A percentile compares a stretch with the other conserved stretches of the same genome.
These are phyloP conservation scores for Curvularia spicifera DNA, from an alignment of 2,329 filamentous ascomycete genomes.

Conservation along the genomic window DNA sequence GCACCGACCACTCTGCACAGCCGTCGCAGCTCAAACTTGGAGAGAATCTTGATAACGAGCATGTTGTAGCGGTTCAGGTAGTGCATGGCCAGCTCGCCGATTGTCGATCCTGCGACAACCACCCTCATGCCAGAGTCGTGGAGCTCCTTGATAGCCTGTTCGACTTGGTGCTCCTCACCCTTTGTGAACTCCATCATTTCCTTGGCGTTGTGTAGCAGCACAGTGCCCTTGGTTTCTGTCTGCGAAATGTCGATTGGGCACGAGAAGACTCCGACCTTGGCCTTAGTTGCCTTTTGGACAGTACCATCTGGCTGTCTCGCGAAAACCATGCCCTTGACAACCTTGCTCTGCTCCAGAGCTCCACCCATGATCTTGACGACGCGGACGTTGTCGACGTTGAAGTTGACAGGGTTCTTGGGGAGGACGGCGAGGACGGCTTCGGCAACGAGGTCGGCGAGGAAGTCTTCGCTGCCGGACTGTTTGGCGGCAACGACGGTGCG, in stretches of 20 bases:
- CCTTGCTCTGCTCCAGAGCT: constrained; percentile 88
- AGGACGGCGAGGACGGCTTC: constrained; percentile 85
- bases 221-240: constrained; percentile 98
- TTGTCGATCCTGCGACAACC: constrained; percentile 87
- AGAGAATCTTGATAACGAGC: constrained; percentile 93
- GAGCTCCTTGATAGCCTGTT: constrained; percentile 90
- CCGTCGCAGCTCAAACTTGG: constrained; percentile 95
- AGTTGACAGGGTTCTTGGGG: constrained; percentile 92
- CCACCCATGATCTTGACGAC: constrained; percentile 99
- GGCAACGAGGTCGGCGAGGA: constrained; percentile 84
- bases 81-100: constrained; percentile 94
- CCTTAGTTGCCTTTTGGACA: constrained; percentile 88
- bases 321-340: constrained; percentile 98
- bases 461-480: constrained; percentile 91
- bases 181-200: constrained; percentile 99
- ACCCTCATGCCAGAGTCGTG: constrained; percentile 93
- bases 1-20: constrained; percentile 96
- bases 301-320: constrained; percentile 88
- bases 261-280: constrained; percentile 96
- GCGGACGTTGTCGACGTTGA: constrained; percentile 98
- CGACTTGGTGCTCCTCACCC: constrained; percentile 92
- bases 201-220: constrained; percentile 94
- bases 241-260: constrained; percentile 95
- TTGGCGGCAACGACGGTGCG: constrained; percentile 95
- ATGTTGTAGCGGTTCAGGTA: constrained; percentile 98